These are phyloP conservation scores for Penicillium verrucosum DNA, from an alignment of 2,329 filamentous ascomycete genomes.

Conservation along the genomic window DNA sequence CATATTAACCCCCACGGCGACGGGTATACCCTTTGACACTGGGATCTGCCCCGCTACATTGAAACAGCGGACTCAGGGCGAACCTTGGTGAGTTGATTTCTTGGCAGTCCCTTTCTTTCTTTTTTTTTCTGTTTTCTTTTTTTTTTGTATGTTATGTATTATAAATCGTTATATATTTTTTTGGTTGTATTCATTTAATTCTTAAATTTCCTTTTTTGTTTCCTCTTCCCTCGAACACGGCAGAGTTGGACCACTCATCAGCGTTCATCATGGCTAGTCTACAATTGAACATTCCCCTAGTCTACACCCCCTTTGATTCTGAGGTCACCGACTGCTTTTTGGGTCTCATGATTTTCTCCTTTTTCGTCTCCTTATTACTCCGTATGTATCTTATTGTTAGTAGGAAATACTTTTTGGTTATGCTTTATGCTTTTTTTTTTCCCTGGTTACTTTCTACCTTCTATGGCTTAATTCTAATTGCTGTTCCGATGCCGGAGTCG, in stretches of 20 bases:
- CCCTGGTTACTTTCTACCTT: not conserved
- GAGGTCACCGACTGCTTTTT: slow-evolving; percentile 25
- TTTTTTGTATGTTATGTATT: not conserved
- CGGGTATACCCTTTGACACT: slow-evolving; percentile 35
- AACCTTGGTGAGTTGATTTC: slow-evolving; percentile 33
- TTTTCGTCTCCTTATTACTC: not conserved
- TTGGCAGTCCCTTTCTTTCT: slow-evolving; percentile 26
- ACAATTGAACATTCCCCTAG: slow-evolving; percentile 22
- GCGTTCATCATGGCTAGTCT: slow-evolving; percentile 6
- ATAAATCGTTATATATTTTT: not conserved
- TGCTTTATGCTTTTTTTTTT: not conserved
- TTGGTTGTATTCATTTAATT: not conserved
- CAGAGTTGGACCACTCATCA: slow-evolving; percentile 20
- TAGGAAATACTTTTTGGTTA: not conserved
- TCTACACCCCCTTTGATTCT: slow-evolving; percentile 11
- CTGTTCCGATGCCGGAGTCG: not conserved
- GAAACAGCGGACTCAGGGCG: slow-evolving; percentile 27
- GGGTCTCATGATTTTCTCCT: slow-evolving; percentile 21
- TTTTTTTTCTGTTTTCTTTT: slow-evolving; percentile 1
- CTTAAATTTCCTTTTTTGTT: slow-evolving; percentile 1
- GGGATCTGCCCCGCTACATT: slow-evolving; percentile 36
- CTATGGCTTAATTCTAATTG: not conserved
- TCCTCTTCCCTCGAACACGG: slow-evolving; percentile 19
- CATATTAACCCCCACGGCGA: slow-evolving; percentile 24
- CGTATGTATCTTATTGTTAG: not conserved